phyloP scores from a whole-genome alignment of 495 filamentous ascomycete genomes.

The Xeromyces bisporus region DNA sequence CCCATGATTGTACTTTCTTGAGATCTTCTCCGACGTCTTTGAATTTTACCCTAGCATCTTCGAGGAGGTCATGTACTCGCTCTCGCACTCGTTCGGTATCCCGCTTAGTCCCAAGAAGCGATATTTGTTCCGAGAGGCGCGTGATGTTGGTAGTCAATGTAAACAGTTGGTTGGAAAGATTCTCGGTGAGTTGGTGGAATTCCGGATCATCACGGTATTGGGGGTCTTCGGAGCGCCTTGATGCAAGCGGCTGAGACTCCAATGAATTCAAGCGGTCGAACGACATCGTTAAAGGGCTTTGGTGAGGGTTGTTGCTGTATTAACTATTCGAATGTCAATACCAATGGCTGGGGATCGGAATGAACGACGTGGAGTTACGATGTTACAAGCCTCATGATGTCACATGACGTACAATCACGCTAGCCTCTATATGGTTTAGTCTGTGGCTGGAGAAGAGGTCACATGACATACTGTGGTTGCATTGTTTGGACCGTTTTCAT shows the following conservation, averaged over 20 bases:
- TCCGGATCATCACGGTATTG: conserved; percentile 76
- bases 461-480: too few relatives aligned
- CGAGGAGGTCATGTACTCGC: conserved; percentile 67
- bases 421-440: too few relatives aligned
- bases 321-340: too few relatives aligned
- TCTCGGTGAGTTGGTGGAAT: conserved; percentile 65
- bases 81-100: conserved; percentile 86
- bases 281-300: conserved; percentile 63
- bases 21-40: conserved; percentile 85
- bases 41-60: conserved; percentile 72
- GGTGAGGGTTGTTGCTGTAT: too few relatives aligned
- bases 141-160: conserved; percentile 73
- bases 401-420: too few relatives aligned
- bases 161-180: conserved; percentile 73
- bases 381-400: too few relatives aligned
- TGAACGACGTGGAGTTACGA: too few relatives aligned
- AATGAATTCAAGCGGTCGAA: conserved; percentile 73
- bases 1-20: conserved; percentile 83
- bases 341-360: too few relatives aligned
- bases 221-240: conserved; percentile 52
- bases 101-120: conserved; percentile 68
- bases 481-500: too few relatives aligned
- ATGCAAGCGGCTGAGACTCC: conserved; percentile 62
- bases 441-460: too few relatives aligned
- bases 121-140: conserved; percentile 61